Evolutionary conservation across 2,329 filamentous ascomycete species (phyloP), one percentile per base, ranked within the genome.

Genomic region (Cladosporium sp.): DNA sequence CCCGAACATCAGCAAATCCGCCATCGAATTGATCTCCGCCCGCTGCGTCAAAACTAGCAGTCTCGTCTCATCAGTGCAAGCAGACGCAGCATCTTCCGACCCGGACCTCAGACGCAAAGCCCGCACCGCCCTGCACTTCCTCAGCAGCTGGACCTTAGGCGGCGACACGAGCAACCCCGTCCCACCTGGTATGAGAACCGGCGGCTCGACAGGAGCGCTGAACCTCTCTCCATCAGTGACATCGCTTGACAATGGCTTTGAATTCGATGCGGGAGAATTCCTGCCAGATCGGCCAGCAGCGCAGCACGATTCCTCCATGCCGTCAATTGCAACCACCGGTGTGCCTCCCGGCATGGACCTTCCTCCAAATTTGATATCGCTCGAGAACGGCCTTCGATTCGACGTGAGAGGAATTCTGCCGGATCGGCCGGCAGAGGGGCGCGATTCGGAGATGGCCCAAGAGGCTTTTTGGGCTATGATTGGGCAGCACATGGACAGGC

Each of bases 1-100:
- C 66, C 65, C 70, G 49, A 74, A 77, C 45, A 78, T 80, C 58
- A 71, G 74, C 61, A 69, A 73, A 50, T 70, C 74, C 20, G 71
- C 72, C 20, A 67, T 61, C 51, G 58, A 59, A 17, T 51, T 70
- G 34, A 62, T 72, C 58, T 59, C 71, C 19, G 57, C 63, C 22
- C 69, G 69, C 52, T 65, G 40, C 40, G 22, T 34, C 8, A 45
- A 38, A 19, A 34, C 22, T 15, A 19, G 37, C n/a, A 14, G n/a
- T 19, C 28, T 51, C 4, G 2, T 40, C 1, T 9, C 40, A 11
- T 47, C 37, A 20, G 40, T 59, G 7, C 25, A 40, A 49, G 30
- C 39, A 22, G 57, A 59, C 22, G 40, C 51, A 14, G 12, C 19
- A 3, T 59, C 57, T 12, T 34, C 40, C 5, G 51, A 59, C 6